A percentile compares a stretch with the other conserved stretches of the same genome.
Conservation (phyloP, 2,329 filamentous ascomycete species). For the Sarocladiaceae sp. region DNA sequence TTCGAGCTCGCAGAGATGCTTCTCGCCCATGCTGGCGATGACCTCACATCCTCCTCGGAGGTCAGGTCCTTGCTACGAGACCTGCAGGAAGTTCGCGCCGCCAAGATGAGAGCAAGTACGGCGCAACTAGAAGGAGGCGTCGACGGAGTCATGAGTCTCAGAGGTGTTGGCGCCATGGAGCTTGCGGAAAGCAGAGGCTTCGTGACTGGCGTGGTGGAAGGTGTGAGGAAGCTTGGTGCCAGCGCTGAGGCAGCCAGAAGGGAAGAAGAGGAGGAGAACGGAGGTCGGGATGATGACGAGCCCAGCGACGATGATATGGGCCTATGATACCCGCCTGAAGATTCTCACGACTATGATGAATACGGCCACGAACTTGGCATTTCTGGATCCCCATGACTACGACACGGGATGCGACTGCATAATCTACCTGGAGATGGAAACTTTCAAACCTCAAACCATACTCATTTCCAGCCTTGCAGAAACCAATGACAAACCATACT, state of each 20-base stretch:
- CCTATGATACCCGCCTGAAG: slow-evolving; percentile 19
- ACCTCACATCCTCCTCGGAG: slow-evolving; percentile 66
- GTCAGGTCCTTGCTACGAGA: slow-evolving; percentile 73
- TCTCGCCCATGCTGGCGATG: slow-evolving; percentile 77
- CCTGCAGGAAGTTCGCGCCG: slow-evolving; percentile 78
- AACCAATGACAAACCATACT: too few species aligned
- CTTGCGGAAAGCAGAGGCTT: slow-evolving; percentile 81
- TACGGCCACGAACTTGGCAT: too few species aligned
- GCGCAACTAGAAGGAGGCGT: slow-evolving; percentile 64
- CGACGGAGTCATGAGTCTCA: slow-evolving; percentile 61
- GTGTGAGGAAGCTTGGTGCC: slow-evolving; percentile 74
- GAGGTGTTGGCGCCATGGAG: slow-evolving; percentile 88
- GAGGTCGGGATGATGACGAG: slow-evolving; percentile 56
- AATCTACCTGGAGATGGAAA: too few species aligned
- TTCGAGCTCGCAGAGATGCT: slow-evolving; percentile 84
- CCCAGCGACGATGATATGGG: slow-evolving; percentile 51
- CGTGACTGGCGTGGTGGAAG: slow-evolving; percentile 79
- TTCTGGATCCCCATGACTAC: too few species aligned
- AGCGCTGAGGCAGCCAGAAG: slow-evolving; percentile 70
- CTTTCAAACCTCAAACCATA: background rate
- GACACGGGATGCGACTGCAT: background rate
- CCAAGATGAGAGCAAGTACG: slow-evolving; percentile 76
- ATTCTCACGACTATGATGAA: too few species aligned
- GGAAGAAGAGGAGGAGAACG: slow-evolving; percentile 67
- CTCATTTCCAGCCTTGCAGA: too few species aligned